Evolutionary conservation across 768 basidiomycete genomes (phyloP), one percentile per base, ranked within the genome.

Genomic region (Xerocomellus intermedius): DNA sequence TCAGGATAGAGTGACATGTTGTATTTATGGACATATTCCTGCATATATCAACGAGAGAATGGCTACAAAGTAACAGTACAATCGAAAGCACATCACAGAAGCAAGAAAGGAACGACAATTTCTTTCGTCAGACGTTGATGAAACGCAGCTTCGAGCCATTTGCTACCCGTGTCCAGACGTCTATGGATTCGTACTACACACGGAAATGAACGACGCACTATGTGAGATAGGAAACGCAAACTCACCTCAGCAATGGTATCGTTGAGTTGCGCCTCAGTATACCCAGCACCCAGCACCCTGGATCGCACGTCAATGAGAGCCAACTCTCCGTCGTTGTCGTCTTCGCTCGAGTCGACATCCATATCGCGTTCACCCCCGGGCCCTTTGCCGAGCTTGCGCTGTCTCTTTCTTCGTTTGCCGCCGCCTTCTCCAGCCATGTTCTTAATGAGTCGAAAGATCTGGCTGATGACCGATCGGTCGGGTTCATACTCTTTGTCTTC

Each of bases 371-470:
- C 82, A 43, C 88, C 75, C 17, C 76, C 80, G n/a, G 87, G 84
- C 1, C 89, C 89, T 61, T 71, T 84, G 19, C 89, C 89, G 9
- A 91, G 63, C 55, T 82, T 78, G 68, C 79, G 82, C 56, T 75
- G 69, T 52, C 75, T 77, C 64, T 76, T 72, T 42, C 72, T 73
- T 42, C 68, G 67, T 51, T 74, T 75, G 39, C 73, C 67, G 0
- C 76, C 74, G 42, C 71, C 66, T 63, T 74, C 65, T 47, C 70
- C 74, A 63, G 81, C 80, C 91, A 98, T 94, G 28, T 84, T 83
- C 72, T 91, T 94, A 77, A 99, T 89, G 60, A 98, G 79, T 33
- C 94, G 80, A 75, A 88, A 95, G 69, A 98, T 91, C 73, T 90
- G 86, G 69, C 87, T 91, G 55, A 84, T 78, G 48, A 82, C 78